These are phyloP conservation scores for Platanthera zijinensis DNA, from an alignment of 106 monocot genomes.

Conservation along the genomic window DNA sequence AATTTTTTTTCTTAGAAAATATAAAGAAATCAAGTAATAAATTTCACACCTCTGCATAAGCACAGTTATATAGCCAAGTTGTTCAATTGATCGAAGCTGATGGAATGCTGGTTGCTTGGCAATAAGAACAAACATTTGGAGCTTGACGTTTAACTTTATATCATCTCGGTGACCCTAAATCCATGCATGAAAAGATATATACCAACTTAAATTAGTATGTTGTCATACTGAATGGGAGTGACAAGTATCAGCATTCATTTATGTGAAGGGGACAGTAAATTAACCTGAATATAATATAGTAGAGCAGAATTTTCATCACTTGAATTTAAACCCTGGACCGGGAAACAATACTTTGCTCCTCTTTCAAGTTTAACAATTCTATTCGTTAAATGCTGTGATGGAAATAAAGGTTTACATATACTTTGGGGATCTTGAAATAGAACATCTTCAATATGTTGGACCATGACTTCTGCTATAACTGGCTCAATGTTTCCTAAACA, in stretches of 20 bases:
- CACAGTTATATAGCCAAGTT: constrained; percentile 83
- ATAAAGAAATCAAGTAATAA: neutral
- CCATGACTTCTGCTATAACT: constrained; percentile 46
- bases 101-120: constrained; percentile 94
- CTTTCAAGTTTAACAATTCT: constrained; percentile 89
- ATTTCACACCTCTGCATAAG: constrained; percentile 60
- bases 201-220: neutral
- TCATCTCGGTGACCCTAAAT: constrained; percentile 84
- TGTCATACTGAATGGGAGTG: neutral
- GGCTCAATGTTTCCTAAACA: constrained; percentile 71
- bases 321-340: constrained; percentile 46
- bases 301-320: constrained; percentile 86
- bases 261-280: neutral
- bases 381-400: constrained; percentile 73
- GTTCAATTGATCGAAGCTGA: constrained; percentile 93
- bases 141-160: constrained; percentile 62
- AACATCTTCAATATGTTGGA: constrained; percentile 53
- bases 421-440: constrained; percentile 45
- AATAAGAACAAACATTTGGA: constrained; percentile 71
- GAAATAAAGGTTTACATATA: constrained; percentile 53
- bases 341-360: constrained; percentile 47
- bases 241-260: no score
- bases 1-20: neutral
- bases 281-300: constrained; percentile 89
- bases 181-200: neutral